Conservation (phyloP, 352 stramenopile species). For the Phytophthora pisi region DNA sequence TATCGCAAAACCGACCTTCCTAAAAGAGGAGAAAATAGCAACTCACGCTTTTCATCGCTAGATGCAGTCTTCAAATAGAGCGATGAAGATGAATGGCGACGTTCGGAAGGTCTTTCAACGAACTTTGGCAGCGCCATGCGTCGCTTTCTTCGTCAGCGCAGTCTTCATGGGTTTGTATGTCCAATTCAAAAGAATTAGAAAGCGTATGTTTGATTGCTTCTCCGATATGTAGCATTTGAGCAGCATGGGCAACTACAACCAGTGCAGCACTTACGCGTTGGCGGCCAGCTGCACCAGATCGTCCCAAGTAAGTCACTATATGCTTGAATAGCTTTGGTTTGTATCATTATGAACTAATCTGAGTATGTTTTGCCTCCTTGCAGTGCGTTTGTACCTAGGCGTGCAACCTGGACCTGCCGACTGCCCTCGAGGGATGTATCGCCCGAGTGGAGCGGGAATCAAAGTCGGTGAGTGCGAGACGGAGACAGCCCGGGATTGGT, state of each 20-base stretch:
- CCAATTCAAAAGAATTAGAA: background rate
- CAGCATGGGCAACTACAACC: background rate
- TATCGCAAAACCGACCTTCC: background rate
- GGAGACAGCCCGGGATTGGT: conserved; percentile 66
- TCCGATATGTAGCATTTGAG: background rate
- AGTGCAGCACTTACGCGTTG: conserved; percentile 14
- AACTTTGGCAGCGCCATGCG: background rate
- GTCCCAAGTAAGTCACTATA: conserved; percentile 14
- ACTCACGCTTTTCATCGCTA: background rate
- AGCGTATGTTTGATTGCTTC: background rate
- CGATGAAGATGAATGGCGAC: background rate
- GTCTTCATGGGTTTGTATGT: conserved; percentile 18
- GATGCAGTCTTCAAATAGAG: background rate
- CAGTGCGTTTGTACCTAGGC: conserved; percentile 59
- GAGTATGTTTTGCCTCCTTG: background rate
- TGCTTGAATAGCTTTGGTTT: background rate
- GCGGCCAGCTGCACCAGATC: conserved; percentile 8
- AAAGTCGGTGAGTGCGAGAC: conserved; percentile 68
- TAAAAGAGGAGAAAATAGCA: background rate
- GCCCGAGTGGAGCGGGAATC: conserved; percentile 45
- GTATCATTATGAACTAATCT: background rate
- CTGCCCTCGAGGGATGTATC: conserved; percentile 79
- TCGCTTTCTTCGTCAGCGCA: conserved; percentile 10
- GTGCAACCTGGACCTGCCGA: conserved; percentile 48
- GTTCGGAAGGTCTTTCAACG: conserved; percentile 7